phyloP scores from a whole-genome alignment of 495 filamentous ascomycete genomes.

The Penicillium herquei region DNA sequence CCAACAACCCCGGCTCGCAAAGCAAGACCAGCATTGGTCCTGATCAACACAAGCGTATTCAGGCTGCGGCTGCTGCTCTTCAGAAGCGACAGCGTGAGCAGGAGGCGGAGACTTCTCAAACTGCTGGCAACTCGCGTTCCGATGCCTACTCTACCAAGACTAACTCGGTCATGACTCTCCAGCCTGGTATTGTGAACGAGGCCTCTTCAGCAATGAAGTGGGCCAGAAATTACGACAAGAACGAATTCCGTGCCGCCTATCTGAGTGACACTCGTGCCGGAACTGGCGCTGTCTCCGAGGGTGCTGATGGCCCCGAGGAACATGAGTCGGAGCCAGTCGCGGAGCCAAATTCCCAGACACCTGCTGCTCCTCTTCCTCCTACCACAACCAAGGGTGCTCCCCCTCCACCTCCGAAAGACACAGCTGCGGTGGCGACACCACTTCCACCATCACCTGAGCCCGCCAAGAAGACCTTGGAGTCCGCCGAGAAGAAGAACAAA shows the following conservation, averaged over 20 bases:
- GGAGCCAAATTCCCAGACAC: constrained; percentile 14
- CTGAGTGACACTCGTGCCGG: constrained; percentile 69
- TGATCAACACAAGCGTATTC: constrained; percentile 89
- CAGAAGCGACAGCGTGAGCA: constrained; percentile 66
- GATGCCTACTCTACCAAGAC: constrained; percentile 64
- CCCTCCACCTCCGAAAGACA: constrained; percentile 23
- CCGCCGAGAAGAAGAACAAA: constrained; percentile 14
- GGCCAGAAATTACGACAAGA: constrained; percentile 73
- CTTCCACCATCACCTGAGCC: constrained; percentile 34
- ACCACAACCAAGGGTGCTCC: constrained; percentile 17
- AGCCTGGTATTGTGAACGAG: constrained; percentile 80
- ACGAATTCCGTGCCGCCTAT: constrained; percentile 77
- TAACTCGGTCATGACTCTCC: constrained; percentile 86
- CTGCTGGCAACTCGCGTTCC: not conserved
- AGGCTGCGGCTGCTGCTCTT: constrained; percentile 80
- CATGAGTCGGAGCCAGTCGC: constrained; percentile 8
- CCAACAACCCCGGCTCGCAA: constrained; percentile 49
- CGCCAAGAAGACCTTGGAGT: constrained; percentile 6
- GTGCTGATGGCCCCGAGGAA: constrained; percentile 13
- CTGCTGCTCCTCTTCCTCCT: constrained; percentile 12
- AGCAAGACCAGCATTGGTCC: constrained; percentile 89
- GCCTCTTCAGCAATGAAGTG: constrained; percentile 94
- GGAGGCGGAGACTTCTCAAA: constrained; percentile 36
- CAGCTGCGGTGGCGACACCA: constrained; percentile 23
- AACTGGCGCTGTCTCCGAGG: constrained; percentile 43